Base-by-base conservation (phyloP, 371 early-diverging fungal species). In the Capillidium rhysosporum region DNA sequence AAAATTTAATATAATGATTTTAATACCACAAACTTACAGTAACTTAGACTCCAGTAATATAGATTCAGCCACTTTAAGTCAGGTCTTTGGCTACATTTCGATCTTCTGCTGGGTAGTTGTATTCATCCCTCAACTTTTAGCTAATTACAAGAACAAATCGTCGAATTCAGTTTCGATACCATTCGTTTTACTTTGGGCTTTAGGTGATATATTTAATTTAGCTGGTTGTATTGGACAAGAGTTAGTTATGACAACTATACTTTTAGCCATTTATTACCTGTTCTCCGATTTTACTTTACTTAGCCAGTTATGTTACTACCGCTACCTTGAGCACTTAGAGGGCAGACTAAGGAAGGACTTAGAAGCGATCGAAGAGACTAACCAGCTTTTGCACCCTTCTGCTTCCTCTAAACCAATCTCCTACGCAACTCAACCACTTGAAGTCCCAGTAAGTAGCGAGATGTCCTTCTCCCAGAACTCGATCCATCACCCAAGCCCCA, bases 111-210 rank as follows among this genome's bases (percentile, higher is more conserved):
- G 56, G 55, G 12, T 59, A 5, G 34, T 54, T 10, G 55, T 59
- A 28, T 48, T 46, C 25, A 23, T 49, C 16, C 59, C 59, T 48
- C 55, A 55, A 49, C 30, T 59, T 10, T 23, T 41, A 23, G 28
- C 47, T 5, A 44, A 54, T 55, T 82, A 72, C 60, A 64, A 57
- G 56, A 59, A 69, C 1, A 66, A 75, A 56, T 72, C 67, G 46
- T 73, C 79, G 7, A 74, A 78, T 51, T 77, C 76, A 4, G 62
- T 90, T 16, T 77, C 81, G 20, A 57, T 80, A 57, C 63, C 70
- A 0, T 86, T 89, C 56, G 58, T 90, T 8, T 66, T 75, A 21
- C 75, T 82, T 60, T 90, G 91, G 91, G 63, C 86, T n/a, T 69
- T 74, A 0, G 91, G 89, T 14, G 91, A 90, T 58, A 60, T 84